Conservation (phyloP, 495 filamentous ascomycete species). For the Xylaria nigripes region DNA sequence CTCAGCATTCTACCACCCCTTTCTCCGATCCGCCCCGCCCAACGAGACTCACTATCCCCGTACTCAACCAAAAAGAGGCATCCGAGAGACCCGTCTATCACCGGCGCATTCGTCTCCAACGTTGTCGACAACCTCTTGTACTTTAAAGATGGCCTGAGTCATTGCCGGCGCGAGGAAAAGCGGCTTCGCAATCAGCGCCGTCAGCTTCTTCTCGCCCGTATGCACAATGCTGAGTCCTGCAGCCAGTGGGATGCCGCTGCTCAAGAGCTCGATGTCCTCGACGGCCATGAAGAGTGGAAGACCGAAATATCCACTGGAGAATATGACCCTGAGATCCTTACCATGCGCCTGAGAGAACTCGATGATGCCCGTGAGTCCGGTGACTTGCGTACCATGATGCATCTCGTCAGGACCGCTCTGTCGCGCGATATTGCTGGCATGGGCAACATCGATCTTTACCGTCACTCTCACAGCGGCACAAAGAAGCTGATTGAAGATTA, state of each 20-base stretch:
- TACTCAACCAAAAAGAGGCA: not conserved
- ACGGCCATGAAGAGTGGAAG: slow-evolving; percentile 81
- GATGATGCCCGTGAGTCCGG: slow-evolving; percentile 65
- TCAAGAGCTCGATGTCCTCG: slow-evolving; percentile 68
- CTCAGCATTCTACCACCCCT: slow-evolving; percentile 12
- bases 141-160: slow-evolving; percentile 44
- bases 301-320: slow-evolving; percentile 42
- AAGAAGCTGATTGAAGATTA: slow-evolving; percentile 82
- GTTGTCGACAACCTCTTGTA: slow-evolving; percentile 20
- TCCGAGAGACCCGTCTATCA: not conserved
- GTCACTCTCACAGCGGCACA: slow-evolving; percentile 77
- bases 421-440: slow-evolving; percentile 79
- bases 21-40: slow-evolving; percentile 9
- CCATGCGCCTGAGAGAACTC: slow-evolving; percentile 59
- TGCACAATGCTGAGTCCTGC: slow-evolving; percentile 55
- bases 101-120: slow-evolving; percentile 5
- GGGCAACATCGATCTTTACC: slow-evolving; percentile 75
- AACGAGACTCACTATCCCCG: not conserved
- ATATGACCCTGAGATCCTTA: slow-evolving; percentile 62
- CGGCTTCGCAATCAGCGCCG: slow-evolving; percentile 49
- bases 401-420: slow-evolving; percentile 70
- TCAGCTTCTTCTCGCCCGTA: slow-evolving; percentile 53
- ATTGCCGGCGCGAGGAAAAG: slow-evolving; percentile 44
- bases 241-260: slow-evolving; percentile 62
- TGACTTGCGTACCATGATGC: slow-evolving; percentile 66